Conservation (phyloP, 768 basidiomycete species). For the Suillus luteus region DNA sequence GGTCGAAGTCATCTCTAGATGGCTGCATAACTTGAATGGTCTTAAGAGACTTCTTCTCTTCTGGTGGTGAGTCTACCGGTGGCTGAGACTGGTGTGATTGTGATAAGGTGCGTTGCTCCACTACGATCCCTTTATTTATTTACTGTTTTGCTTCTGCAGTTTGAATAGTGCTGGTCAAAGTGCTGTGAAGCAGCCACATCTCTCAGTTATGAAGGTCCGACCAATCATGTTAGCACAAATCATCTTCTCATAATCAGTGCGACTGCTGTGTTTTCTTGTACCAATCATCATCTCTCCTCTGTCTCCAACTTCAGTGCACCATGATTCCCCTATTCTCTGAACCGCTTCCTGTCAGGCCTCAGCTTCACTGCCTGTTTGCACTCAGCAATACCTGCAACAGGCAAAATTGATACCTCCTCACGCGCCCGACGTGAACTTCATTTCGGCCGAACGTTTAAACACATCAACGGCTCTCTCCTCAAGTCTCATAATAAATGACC, state of each 20-base stretch:
- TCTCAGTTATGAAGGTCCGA: background rate
- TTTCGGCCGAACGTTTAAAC: too few species aligned
- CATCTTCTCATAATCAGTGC: too few species aligned
- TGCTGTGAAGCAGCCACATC: background rate
- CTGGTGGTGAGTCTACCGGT: conserved; percentile 19
- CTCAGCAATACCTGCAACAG: too few species aligned
- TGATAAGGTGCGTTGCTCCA: conserved; percentile 12
- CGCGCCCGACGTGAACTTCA: too few species aligned
- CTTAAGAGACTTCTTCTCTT: conserved; percentile 41
- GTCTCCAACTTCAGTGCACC: background rate
- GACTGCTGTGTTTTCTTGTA: too few species aligned
- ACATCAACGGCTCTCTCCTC: too few species aligned
- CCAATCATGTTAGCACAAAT: background rate
- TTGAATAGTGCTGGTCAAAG: background rate
- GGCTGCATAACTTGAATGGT: conserved; percentile 66
- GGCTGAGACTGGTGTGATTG: conserved; percentile 13
- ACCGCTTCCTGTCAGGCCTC: conserved; percentile 8
- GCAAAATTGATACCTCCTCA: too few species aligned
- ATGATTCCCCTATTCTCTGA: conserved; percentile 11
- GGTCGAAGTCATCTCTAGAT: conserved; percentile 55
- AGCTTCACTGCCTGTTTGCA: conserved; percentile 8
- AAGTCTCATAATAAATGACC: too few species aligned
- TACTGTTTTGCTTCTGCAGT: background rate
- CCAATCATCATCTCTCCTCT: too few species aligned
- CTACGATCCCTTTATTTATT: background rate